Evolutionary conservation across 192 early-diverging fungal species (phyloP).

Genomic region (Ramicandelaber brevisporus): DNA sequence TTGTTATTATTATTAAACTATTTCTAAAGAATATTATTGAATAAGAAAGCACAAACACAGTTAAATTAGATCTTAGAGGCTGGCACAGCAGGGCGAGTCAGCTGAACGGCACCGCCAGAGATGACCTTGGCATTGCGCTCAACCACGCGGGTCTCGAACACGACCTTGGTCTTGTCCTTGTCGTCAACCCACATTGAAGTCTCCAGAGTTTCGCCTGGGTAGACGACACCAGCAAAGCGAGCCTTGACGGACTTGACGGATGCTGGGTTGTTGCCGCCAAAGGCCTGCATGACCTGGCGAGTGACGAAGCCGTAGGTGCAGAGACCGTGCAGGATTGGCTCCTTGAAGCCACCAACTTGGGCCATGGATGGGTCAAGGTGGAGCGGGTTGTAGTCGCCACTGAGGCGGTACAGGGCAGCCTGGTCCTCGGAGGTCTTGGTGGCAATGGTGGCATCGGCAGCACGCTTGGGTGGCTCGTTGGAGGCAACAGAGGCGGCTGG

Average conservation of each 20-base stretch:
- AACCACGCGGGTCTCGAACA: slow-evolving; percentile 84
- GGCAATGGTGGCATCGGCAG: slow-evolving; percentile 53
- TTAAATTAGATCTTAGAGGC: slow-evolving; percentile 1
- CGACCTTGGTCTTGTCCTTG: slow-evolving; percentile 55
- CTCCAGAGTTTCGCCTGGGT: slow-evolving; percentile 92
- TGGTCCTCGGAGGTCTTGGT: slow-evolving; percentile 80
- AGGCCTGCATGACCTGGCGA: slow-evolving; percentile 65
- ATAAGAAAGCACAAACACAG: too few relatives aligned
- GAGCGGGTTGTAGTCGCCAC: slow-evolving; percentile 90
- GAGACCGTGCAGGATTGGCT: slow-evolving; percentile 91
- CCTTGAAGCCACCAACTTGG: slow-evolving; percentile 79
- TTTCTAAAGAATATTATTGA: too few relatives aligned
- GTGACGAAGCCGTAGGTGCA: slow-evolving; percentile 79
- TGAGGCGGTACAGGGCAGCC: slow-evolving; percentile 87
- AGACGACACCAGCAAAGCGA: slow-evolving; percentile 63
- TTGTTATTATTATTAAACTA: too few relatives aligned
- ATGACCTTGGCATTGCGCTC: slow-evolving; percentile 82
- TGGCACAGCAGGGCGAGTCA: slow-evolving; percentile 19
- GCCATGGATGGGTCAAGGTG: slow-evolving; percentile 95
- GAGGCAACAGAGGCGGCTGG: slow-evolving; percentile 46
- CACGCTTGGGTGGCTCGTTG: slow-evolving; percentile 57
- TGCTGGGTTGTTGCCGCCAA: slow-evolving; percentile 37
- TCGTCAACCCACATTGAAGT: slow-evolving; percentile 76
- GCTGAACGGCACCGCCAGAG: slow-evolving; percentile 76
- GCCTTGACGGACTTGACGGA: slow-evolving; percentile 64